A percentile compares a stretch with the other conserved stretches of the same genome.
phyloP scores from a whole-genome alignment of 2,329 filamentous ascomycete species.

The Aspergillus sp. region DNA sequence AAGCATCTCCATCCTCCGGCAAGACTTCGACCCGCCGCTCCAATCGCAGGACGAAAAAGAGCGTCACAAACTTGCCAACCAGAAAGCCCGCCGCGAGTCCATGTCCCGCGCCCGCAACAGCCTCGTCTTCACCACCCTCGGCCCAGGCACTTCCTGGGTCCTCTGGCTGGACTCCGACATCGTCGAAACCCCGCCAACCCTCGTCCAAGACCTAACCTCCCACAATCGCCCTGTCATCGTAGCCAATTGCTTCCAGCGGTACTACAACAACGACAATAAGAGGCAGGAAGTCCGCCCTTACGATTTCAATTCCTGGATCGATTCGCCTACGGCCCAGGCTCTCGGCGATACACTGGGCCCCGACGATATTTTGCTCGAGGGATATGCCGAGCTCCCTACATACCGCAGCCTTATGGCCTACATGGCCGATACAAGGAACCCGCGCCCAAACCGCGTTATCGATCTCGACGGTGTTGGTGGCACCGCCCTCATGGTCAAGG shows the following conservation, averaged over 20 bases:
- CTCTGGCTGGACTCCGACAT: slow-evolving; percentile 95
- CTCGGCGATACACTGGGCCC: slow-evolving; percentile 78
- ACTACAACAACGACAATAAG: slow-evolving; percentile 69
- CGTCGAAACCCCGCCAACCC: slow-evolving; percentile 75
- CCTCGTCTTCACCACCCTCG: slow-evolving; percentile 89
- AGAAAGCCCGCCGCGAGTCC: slow-evolving; percentile 79
- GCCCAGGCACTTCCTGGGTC: slow-evolving; percentile 90
- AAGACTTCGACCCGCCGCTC: slow-evolving; percentile 87
- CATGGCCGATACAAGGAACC: slow-evolving; percentile 58
- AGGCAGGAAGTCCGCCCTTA: slow-evolving; percentile 77
- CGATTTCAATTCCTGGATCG: slow-evolving; percentile 97
- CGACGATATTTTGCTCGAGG: slow-evolving; percentile 91
- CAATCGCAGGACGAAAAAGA: slow-evolving; percentile 80
- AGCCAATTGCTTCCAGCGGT: slow-evolving; percentile 93
- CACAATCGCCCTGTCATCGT: slow-evolving; percentile 91
- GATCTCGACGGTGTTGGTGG: slow-evolving; percentile 90
- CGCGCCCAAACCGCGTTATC: slow-evolving; percentile 64
- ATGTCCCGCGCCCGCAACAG: slow-evolving; percentile 96
- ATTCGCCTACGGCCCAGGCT: slow-evolving; percentile 75
- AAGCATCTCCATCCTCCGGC: slow-evolving; percentile 88
- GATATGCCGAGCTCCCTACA: slow-evolving; percentile 89
- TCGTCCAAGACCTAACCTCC: slow-evolving; percentile 87
- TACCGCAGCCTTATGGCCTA: slow-evolving; percentile 90
- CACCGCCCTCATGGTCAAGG: slow-evolving; percentile 88
- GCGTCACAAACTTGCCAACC: slow-evolving; percentile 86